Evolutionary conservation across 2,329 filamentous ascomycete species (phyloP).

Genomic region (Aspergillus novofumigatus): DNA sequence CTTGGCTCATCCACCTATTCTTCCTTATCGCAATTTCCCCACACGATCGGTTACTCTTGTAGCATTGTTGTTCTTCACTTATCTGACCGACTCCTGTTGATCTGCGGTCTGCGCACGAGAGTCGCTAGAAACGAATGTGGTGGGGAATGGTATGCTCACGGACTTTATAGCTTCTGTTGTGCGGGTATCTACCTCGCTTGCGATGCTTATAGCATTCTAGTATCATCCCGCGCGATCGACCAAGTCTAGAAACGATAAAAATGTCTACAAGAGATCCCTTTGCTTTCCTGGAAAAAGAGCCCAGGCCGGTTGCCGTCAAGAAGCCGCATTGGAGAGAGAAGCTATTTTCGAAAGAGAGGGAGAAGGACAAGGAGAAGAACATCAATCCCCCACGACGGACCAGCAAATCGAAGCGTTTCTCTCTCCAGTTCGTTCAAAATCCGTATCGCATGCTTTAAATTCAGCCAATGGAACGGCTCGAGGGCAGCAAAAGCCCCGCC

Average conservation of each 20-base stretch:
- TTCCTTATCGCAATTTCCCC: background rate
- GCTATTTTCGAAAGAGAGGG: conserved; percentile 44
- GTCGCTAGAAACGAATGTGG: conserved; percentile 2
- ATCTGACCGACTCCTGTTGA: conserved; percentile 15
- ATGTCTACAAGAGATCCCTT: conserved; percentile 38
- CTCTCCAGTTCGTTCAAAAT: conserved; percentile 47
- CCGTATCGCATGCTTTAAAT: conserved; percentile 14
- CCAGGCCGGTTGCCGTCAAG: conserved; percentile 26
- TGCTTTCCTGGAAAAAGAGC: conserved; percentile 30
- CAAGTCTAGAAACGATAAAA: conserved; percentile 11
- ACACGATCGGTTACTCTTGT: background rate
- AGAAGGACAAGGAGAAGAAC: background rate
- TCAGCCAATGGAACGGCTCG: conserved; percentile 19
- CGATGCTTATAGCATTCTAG: conserved; percentile 28
- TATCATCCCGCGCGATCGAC: background rate
- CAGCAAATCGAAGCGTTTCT: conserved; percentile 56
- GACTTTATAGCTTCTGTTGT: conserved; percentile 13
- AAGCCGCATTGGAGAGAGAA: conserved; percentile 47
- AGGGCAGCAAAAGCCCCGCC: conserved; percentile 29
- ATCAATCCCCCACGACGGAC: conserved; percentile 33
- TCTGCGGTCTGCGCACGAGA: conserved; percentile 9
- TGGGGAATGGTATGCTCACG: conserved; percentile 11
- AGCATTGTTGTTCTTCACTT: background rate
- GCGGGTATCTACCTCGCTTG: conserved; percentile 9
- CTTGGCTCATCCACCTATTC: background rate